phyloP scores from a whole-genome alignment of 2,329 filamentous ascomycete species.

The Colletotrichum sublineola region DNA sequence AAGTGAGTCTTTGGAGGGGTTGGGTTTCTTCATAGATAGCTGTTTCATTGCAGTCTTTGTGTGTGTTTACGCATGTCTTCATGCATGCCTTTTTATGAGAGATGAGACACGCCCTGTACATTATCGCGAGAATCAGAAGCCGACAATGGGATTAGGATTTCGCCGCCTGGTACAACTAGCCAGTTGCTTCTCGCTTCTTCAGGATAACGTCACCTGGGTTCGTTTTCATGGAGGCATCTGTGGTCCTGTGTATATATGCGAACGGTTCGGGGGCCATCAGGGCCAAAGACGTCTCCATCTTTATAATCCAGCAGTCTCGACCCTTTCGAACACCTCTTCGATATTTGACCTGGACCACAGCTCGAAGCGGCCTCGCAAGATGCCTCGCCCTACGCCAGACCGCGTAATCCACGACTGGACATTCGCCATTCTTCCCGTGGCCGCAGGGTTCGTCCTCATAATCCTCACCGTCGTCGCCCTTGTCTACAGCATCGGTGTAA shows the following conservation, averaged over 20 bases:
- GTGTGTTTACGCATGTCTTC: not conserved
- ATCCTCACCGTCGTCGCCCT: conserved; percentile 34
- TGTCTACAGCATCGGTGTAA: conserved; percentile 28
- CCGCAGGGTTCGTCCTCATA: conserved; percentile 26
- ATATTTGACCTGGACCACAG: not conserved
- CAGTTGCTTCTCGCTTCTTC: conserved; percentile 4
- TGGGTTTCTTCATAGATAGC: not conserved
- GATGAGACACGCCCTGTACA: conserved; percentile 31
- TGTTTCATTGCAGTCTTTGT: not conserved
- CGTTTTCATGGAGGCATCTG: not conserved
- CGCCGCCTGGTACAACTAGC: conserved; percentile 1
- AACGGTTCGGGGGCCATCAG: not conserved
- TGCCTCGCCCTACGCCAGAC: conserved; percentile 20
- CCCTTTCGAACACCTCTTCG: not conserved
- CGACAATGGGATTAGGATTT: conserved; percentile 15
- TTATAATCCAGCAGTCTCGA: not conserved
- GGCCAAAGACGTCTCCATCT: not conserved
- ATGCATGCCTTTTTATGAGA: conserved; percentile 10
- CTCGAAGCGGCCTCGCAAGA: not conserved
- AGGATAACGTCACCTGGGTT: no score
- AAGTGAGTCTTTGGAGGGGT: not conserved
- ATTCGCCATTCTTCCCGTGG: conserved; percentile 19
- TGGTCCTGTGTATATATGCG: not conserved
- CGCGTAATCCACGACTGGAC: conserved; percentile 32
- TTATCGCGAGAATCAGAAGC: not conserved